phyloP scores from a whole-genome alignment of 192 early-diverging fungal genomes.

The Geranomyces variabilis region DNA sequence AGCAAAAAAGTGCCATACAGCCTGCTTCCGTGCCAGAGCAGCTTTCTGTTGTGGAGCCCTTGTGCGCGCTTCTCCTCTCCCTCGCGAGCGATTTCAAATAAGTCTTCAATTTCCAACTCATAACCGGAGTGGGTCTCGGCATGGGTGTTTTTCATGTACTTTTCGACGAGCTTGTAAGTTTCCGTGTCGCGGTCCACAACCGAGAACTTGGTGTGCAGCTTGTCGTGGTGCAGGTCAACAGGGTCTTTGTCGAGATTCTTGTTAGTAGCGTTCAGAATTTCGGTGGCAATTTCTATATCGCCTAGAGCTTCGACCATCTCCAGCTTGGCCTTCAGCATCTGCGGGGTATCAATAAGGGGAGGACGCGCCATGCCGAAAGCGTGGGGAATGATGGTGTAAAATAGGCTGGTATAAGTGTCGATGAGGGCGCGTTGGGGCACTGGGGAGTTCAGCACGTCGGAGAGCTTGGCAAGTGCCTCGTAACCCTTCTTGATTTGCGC shows the following conservation, averaged over 20 bases:
- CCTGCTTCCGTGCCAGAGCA: conserved; percentile 82
- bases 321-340: conserved; percentile 49
- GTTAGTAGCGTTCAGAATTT: conserved; percentile 42
- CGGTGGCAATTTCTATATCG: conserved; percentile 37
- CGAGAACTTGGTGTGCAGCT: conserved; percentile 57
- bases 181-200: conserved; percentile 58
- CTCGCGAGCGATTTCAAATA: conserved; percentile 50
- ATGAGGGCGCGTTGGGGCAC: background rate
- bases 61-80: conserved; percentile 61
- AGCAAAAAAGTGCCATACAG: too few relatives aligned
- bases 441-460: conserved; percentile 41
- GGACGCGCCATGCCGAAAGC: conserved; percentile 52
- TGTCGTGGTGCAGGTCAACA: conserved; percentile 61
- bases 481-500: conserved; percentile 59
- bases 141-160: conserved; percentile 69
- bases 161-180: conserved; percentile 59
- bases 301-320: conserved; percentile 31
- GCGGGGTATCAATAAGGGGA: conserved; percentile 54
- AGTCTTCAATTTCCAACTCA: conserved; percentile 43
- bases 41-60: conserved; percentile 59
- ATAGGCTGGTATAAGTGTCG: conserved; percentile 48
- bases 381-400: conserved; percentile 76
- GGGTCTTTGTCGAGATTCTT: conserved; percentile 51
- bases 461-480: conserved; percentile 60
- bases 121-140: conserved; percentile 60